These are phyloP conservation scores for Triticum dicoccoides DNA, from an alignment of 176 grass and related monocot genomes.

Conservation along the genomic window DNA sequence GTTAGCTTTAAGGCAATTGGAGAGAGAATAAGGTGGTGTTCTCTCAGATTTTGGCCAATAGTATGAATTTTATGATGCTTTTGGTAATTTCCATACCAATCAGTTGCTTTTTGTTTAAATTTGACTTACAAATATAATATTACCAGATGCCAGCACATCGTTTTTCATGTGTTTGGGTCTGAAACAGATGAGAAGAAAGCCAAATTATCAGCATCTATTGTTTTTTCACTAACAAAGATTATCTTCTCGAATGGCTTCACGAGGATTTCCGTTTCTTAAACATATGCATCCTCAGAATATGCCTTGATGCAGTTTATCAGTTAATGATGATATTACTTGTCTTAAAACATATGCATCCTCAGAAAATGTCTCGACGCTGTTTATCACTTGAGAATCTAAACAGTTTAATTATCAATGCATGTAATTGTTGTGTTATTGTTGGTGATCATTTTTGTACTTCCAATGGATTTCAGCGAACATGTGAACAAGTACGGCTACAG, in stretches of 20 bases:
- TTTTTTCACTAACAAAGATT: neutral
- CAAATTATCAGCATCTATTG: neutral
- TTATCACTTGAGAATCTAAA: neutral
- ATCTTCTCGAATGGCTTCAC: neutral
- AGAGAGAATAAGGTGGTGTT: slow-evolving; percentile 68
- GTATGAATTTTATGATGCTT: neutral
- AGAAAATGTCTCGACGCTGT: neutral
- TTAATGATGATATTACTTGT: neutral
- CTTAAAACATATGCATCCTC: neutral
- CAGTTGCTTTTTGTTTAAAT: neutral
- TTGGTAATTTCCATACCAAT: neutral
- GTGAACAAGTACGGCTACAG: slow-evolving; percentile 55
- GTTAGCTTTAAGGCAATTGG: slow-evolving; percentile 72
- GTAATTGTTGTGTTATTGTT: neutral
- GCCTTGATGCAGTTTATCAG: neutral
- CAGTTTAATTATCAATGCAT: neutral
- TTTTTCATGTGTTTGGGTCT: neutral
- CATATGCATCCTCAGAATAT: neutral
- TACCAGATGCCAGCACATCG: neutral
- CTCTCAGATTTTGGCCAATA: neutral
- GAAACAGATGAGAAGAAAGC: neutral
- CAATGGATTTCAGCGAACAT: slow-evolving; percentile 47
- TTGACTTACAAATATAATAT: neutral
- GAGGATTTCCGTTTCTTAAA: neutral
- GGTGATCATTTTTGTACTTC: neutral